phyloP scores from a whole-genome alignment of 345 rosid species.

The Theobroma cacao region DNA sequence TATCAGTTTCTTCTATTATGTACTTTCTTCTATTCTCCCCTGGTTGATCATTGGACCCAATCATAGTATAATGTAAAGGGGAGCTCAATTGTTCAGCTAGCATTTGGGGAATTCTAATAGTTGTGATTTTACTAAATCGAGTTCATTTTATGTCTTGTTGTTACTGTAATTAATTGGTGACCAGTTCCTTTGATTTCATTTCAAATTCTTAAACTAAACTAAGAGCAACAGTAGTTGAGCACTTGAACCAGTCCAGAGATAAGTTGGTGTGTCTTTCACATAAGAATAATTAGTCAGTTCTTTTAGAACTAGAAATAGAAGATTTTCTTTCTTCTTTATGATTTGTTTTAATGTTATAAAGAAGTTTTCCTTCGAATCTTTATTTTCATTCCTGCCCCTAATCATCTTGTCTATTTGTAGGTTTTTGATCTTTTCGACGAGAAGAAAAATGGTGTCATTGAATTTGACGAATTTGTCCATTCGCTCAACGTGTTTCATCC shows the following conservation, averaged over 20 bases:
- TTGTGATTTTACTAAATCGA: not conserved
- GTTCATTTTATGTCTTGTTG: not conserved
- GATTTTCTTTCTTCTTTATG: not conserved
- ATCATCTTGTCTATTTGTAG: slow-evolving; percentile 25
- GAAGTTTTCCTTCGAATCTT: not conserved
- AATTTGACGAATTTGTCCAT: slow-evolving; percentile 81
- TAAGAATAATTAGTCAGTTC: not conserved
- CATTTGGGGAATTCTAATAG: not conserved
- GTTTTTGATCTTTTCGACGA: slow-evolving; percentile 84
- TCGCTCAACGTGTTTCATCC: slow-evolving; percentile 85
- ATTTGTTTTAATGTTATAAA: not conserved
- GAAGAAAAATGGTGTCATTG: slow-evolving; percentile 83
- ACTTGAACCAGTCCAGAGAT: not conserved
- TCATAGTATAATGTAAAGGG: not conserved
- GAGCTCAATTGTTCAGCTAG: not conserved
- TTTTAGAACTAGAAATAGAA: not conserved
- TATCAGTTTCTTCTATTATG: not conserved
- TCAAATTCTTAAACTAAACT: not conserved
- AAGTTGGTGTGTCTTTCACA: not conserved
- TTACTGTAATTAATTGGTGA: not conserved
- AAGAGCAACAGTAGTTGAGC: not conserved
- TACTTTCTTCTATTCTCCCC: not conserved
- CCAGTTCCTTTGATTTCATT: not conserved
- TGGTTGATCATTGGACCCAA: not conserved
- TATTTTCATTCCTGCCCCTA: not conserved